phyloP scores from a whole-genome alignment of 1,139 yeast species.

The Blastobotrys serpentis region DNA sequence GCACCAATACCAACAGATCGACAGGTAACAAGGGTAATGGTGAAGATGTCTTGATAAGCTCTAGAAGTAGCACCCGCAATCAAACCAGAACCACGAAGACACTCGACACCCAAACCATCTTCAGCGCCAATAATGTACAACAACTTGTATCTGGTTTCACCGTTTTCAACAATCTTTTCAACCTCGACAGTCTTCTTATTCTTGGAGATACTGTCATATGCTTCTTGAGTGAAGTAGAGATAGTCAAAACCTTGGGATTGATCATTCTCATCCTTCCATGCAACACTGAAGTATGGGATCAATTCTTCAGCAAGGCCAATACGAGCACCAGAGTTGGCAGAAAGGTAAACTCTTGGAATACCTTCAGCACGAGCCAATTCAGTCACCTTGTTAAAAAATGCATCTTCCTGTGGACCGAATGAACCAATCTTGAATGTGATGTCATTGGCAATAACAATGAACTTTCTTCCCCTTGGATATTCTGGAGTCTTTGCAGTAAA shows the following conservation, averaged over 20 bases:
- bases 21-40: slow-evolving; percentile 93
- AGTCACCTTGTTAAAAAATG: slow-evolving; percentile 86
- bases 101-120: slow-evolving; percentile 97
- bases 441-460: slow-evolving; percentile 90
- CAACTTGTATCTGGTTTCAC: slow-evolving; percentile 78
- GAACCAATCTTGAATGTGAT: slow-evolving; percentile 98
- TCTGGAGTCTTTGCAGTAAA: slow-evolving; percentile 92
- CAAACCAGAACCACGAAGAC: slow-evolving; percentile 95
- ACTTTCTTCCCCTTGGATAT: slow-evolving; percentile 93
- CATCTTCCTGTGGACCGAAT: slow-evolving; percentile 96
- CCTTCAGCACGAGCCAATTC: slow-evolving; percentile 88
- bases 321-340: slow-evolving; percentile 99
- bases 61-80: slow-evolving; percentile 98
- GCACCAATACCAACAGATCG: slow-evolving; percentile 99
- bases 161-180: slow-evolving; percentile 78
- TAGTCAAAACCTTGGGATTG: slow-evolving; percentile 89
- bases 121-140: slow-evolving; percentile 88
- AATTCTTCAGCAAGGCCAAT: slow-evolving; percentile 97
- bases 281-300: slow-evolving; percentile 82
- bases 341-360: slow-evolving; percentile 88
- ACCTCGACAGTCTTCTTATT: slow-evolving; percentile 60
- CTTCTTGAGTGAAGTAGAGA: slow-evolving; percentile 75
- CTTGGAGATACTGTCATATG: slow-evolving; percentile 57
- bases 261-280: slow-evolving; percentile 77
- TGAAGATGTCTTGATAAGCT: slow-evolving; percentile 96